Conservation (phyloP, 1,284 basidiomycete genomes). For the Cryptococcus jaspeensis region DNA sequence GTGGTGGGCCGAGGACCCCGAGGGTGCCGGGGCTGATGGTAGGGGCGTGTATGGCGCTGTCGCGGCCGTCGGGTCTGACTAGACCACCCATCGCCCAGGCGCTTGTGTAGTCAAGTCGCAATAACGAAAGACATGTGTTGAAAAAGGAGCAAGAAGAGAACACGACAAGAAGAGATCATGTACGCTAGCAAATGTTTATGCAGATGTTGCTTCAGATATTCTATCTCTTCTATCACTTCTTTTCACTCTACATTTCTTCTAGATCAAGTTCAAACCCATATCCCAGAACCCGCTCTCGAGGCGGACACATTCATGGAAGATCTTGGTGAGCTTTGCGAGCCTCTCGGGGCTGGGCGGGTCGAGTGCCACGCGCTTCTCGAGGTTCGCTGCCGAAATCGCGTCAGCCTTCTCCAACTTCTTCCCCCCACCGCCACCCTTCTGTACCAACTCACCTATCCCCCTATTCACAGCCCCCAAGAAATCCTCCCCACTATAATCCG, state of each 20-base stretch:
- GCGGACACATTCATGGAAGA: constrained; percentile 75
- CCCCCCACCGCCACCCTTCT: no score
- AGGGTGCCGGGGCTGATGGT: constrained; percentile 30
- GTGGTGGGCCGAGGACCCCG: constrained; percentile 43
- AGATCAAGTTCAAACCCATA: constrained; percentile 39
- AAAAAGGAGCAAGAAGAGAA: neutral
- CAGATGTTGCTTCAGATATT: no score
- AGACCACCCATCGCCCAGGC: neutral
- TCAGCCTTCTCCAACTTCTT: neutral
- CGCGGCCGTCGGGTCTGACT: constrained; percentile 3
- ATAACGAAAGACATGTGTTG: neutral
- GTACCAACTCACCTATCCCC: constrained; percentile 63
- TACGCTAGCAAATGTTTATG: neutral
- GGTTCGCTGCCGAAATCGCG: constrained; percentile 54
- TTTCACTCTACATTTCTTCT: neutral
- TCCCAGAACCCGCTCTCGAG: constrained; percentile 92
- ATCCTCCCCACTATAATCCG: constrained; percentile 69
- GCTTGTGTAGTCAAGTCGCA: neutral
- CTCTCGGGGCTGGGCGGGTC: constrained; percentile 66
- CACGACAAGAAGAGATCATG: neutral
- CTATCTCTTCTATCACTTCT: no score
- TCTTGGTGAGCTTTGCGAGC: constrained; percentile 65
- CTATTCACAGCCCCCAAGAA: constrained; percentile 70
- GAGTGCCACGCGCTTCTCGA: constrained; percentile 61
- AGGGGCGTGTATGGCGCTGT: constrained; percentile 44